A percentile compares a stretch with the other conserved stretches of the same genome.
Conservation (phyloP, 345 rosid genomes). For the Nephelium lappaceum region DNA sequence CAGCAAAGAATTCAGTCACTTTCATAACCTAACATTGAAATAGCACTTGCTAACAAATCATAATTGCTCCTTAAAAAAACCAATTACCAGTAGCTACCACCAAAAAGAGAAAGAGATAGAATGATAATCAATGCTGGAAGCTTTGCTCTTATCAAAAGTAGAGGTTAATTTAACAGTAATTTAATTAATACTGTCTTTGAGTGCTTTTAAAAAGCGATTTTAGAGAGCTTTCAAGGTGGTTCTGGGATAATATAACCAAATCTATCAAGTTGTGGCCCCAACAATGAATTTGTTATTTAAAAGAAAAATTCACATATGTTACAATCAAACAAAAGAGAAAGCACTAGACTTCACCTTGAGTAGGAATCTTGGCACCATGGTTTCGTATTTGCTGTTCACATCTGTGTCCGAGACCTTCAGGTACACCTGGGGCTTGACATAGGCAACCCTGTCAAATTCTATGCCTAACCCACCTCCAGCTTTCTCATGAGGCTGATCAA, state of each 20-base stretch:
- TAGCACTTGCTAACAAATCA: not conserved
- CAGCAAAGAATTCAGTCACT: not conserved
- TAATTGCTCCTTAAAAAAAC: not conserved
- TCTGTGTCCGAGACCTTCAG: constrained; percentile 79
- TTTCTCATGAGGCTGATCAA: constrained; percentile 80
- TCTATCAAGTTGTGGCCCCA: not conserved
- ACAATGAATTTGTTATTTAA: not conserved
- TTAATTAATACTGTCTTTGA: not conserved
- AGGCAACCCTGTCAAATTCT: constrained; percentile 28
- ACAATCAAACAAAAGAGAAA: not conserved
- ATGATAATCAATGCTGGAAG: not conserved
- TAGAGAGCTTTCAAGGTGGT: not conserved
- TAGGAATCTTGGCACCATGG: constrained; percentile 72
- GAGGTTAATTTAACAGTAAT: not conserved
- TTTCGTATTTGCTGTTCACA: constrained; percentile 68
- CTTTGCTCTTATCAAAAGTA: not conserved
- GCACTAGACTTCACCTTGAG: constrained; percentile 54
- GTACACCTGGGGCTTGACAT: constrained; percentile 41
- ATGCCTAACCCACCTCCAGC: constrained; percentile 65
- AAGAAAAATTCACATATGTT: not conserved
- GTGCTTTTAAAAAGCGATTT: not conserved
- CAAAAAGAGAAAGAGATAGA: constrained; percentile 10
- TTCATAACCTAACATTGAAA: constrained; percentile 9
- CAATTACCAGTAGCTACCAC: not conserved
- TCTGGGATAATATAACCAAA: constrained; percentile 5